Percentiles rank a stretch among this genome's conserved stretches.
Evolutionary conservation across 1,139 yeast species (phyloP).

Genomic region (Saccharomyces hybrid): DNA sequence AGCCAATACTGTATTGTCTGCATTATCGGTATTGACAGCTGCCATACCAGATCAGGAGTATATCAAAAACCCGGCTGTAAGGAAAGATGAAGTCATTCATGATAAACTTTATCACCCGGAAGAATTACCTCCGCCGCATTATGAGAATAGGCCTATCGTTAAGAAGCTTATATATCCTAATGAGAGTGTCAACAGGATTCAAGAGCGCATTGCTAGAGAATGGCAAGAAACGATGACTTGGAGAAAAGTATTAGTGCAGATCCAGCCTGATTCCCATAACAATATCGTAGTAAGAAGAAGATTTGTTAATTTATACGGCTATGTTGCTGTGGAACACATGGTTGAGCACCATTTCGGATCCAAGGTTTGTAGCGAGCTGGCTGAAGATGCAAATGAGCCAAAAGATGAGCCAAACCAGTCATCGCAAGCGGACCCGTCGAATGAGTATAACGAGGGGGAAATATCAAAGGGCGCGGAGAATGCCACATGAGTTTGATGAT

Average conservation of each 20-base stretch:
- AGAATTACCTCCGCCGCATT: conserved; percentile 52
- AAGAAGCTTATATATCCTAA: conserved; percentile 26
- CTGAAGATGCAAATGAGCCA: neutral
- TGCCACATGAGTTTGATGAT: neutral
- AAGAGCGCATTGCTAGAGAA: conserved; percentile 78
- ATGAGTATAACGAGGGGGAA: neutral
- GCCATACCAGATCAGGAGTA: conserved; percentile 73
- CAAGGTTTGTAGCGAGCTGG: conserved; percentile 10
- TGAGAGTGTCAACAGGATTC: conserved; percentile 39
- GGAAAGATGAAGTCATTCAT: conserved; percentile 63
- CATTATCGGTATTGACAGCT: conserved; percentile 57
- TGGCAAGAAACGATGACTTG: conserved; percentile 84
- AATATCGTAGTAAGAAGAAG: conserved; percentile 83
- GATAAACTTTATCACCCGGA: conserved; percentile 64
- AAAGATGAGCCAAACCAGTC: neutral
- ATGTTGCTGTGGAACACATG: conserved; percentile 86
- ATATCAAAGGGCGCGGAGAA: neutral
- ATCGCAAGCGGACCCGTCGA: neutral
- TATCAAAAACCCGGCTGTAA: conserved; percentile 47
- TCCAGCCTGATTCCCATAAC: conserved; percentile 93
- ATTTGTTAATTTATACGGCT: conserved; percentile 91
- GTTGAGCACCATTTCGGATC: conserved; percentile 55
- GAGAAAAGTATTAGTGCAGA: conserved; percentile 82
- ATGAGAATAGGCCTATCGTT: conserved; percentile 20
- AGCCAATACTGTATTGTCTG: conserved; percentile 50